phyloP scores from a whole-genome alignment of 2,329 filamentous ascomycete genomes.

The Pestalotiopsis sp. region DNA sequence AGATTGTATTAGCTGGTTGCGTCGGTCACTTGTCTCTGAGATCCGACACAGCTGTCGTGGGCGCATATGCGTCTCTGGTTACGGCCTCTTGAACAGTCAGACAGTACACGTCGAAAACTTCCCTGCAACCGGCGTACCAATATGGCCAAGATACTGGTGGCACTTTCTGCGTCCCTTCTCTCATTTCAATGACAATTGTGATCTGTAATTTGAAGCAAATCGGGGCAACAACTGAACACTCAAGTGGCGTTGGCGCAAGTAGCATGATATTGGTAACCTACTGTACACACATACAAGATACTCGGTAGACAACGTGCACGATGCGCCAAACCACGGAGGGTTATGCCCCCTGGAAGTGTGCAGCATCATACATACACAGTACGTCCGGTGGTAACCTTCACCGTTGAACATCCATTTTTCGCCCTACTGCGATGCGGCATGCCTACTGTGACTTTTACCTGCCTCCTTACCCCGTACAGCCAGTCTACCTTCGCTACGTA shows the following conservation, averaged over 20 bases:
- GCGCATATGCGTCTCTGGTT: background rate
- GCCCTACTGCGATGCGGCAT: background rate
- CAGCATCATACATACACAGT: no score
- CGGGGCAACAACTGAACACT: background rate
- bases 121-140: background rate
- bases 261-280: background rate
- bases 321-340: no score
- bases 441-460: background rate
- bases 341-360: background rate
- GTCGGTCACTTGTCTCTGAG: background rate
- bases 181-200: background rate
- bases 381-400: background rate
- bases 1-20: background rate
- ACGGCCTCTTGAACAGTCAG: background rate
- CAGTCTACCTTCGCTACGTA: background rate
- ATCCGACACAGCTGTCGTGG: background rate
- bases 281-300: no score
- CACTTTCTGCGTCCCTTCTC: background rate
- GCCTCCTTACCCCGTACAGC: background rate
- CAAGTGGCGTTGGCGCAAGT: background rate
- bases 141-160: background rate
- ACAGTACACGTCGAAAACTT: no score
- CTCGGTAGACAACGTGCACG: no score
- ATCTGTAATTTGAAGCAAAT: background rate
- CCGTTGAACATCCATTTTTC: background rate